Percentiles rank a stretch among this genome's conserved stretches.
Evolutionary conservation across 2,329 filamentous ascomycete species (phyloP).

Genomic region (Leptographium flavum): DNA sequence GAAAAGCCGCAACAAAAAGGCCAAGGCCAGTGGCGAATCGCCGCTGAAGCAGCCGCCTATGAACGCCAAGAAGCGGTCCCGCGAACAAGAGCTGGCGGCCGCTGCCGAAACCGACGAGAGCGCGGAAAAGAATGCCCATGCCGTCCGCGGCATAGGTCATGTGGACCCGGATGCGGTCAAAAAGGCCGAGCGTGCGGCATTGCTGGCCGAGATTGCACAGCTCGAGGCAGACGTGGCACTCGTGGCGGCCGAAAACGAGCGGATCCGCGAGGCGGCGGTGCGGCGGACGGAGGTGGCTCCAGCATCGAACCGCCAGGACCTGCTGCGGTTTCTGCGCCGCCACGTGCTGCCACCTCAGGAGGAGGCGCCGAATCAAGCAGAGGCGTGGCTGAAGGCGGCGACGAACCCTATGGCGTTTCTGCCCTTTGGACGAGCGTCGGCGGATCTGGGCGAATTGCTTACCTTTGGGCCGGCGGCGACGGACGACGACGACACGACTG

Average conservation of each 20-base stretch:
- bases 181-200: slow-evolving; percentile 33
- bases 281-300: slow-evolving; percentile 14
- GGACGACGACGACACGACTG: slow-evolving; percentile 17
- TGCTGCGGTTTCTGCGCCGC: slow-evolving; percentile 27
- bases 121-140: slow-evolving; percentile 1
- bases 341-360: slow-evolving; percentile 24
- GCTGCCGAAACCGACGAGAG: neutral
- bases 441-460: slow-evolving; percentile 14
- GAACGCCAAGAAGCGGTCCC: neutral
- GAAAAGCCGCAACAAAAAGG: slow-evolving; percentile 11
- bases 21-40: slow-evolving; percentile 18
- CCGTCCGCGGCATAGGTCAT: slow-evolving; percentile 26
- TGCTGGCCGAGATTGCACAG: slow-evolving; percentile 39
- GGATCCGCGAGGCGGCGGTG: slow-evolving; percentile 26
- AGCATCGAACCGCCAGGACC: slow-evolving; percentile 17
- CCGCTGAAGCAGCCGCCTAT: slow-evolving; percentile 30
- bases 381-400: slow-evolving; percentile 32
- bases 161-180: slow-evolving; percentile 32
- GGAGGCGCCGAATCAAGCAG: slow-evolving; percentile 15
- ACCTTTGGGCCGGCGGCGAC: slow-evolving; percentile 10
- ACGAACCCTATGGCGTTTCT: slow-evolving; percentile 37
- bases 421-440: slow-evolving; percentile 29
- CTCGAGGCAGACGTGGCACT: slow-evolving; percentile 45
- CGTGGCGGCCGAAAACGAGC: slow-evolving; percentile 43
- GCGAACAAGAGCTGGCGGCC: neutral